These are phyloP conservation scores for Linnemannia exigua DNA, from an alignment of 192 early-diverging fungal species.

Conservation along the genomic window DNA sequence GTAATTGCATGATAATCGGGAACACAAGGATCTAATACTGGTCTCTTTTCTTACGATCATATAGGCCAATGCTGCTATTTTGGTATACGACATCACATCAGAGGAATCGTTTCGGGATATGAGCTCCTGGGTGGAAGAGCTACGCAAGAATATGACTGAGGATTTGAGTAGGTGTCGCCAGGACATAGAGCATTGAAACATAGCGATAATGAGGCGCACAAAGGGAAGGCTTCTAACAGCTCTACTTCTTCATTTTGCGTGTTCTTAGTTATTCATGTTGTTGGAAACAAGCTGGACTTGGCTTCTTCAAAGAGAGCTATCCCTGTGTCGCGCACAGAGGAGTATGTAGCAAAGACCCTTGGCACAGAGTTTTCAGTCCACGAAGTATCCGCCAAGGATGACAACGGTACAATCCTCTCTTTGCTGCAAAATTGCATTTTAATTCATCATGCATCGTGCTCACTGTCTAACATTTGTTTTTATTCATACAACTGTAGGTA, in stretches of 20 bases:
- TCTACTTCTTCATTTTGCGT: not conserved
- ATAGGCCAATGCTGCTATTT: slow-evolving; percentile 75
- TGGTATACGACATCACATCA: slow-evolving; percentile 83
- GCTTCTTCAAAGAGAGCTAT: slow-evolving; percentile 70
- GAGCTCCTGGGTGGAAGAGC: slow-evolving; percentile 74
- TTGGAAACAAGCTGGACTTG: slow-evolving; percentile 82
- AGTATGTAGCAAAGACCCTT: slow-evolving; percentile 70
- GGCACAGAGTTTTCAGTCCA: slow-evolving; percentile 75
- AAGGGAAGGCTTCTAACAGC: not conserved
- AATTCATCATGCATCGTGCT: no score
- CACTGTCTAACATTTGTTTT: no score
- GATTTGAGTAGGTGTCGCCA: slow-evolving; percentile 62
- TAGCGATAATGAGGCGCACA: not conserved
- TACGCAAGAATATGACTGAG: slow-evolving; percentile 73
- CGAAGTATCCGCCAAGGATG: slow-evolving; percentile 81
- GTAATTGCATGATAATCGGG: no score
- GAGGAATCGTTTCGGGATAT: slow-evolving; percentile 78
- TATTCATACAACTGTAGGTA: slow-evolving; percentile 35
- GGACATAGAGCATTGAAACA: not conserved
- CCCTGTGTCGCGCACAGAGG: slow-evolving; percentile 68
- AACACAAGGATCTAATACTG: not conserved
- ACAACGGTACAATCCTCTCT: slow-evolving; percentile 65
- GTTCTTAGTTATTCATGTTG: slow-evolving; percentile 74
- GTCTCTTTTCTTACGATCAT: not conserved
- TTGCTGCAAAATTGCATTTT: not conserved